Conservation (phyloP, 768 basidiomycete species). For the Amanita phalloides region DNA sequence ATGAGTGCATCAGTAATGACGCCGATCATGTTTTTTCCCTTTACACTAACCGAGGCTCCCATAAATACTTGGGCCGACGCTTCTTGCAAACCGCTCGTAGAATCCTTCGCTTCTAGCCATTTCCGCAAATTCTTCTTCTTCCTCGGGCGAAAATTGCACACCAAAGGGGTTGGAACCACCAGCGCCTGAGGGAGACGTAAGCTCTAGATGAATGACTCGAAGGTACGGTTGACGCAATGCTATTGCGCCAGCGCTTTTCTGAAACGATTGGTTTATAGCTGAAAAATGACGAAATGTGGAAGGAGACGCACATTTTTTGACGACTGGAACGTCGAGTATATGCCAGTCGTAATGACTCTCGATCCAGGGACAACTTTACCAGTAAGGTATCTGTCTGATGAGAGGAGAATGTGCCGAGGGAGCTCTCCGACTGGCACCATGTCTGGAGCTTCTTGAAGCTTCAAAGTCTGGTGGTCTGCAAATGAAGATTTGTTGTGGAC, state of each 20-base stretch:
- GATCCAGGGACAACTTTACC: conserved; percentile 94
- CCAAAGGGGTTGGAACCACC: conserved; percentile 80
- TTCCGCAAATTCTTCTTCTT: conserved; percentile 93
- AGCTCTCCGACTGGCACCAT: conserved; percentile 99
- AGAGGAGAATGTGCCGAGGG: conserved; percentile 89
- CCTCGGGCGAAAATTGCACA: conserved; percentile 83
- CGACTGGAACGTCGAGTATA: conserved; percentile 93
- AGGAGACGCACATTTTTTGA: conserved; percentile 58
- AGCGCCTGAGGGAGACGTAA: conserved; percentile 68
- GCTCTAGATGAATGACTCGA: conserved; percentile 84
- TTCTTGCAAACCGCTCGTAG: conserved; percentile 88
- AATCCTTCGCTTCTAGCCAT: conserved; percentile 84
- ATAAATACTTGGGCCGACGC: conserved; percentile 95
- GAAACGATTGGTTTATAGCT: not conserved
- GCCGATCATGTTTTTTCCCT: not conserved
- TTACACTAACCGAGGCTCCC: conserved; percentile 68
- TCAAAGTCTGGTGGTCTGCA: conserved; percentile 92
- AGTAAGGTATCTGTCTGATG: conserved; percentile 83
- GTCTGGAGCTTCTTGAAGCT: conserved; percentile 97
- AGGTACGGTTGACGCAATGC: conserved; percentile 93
- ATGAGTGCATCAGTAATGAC: not conserved
- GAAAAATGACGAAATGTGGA: not conserved
- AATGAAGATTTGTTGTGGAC: conserved; percentile 91
- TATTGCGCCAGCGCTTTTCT: conserved; percentile 78
- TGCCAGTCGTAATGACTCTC: conserved; percentile 90